Evolutionary conservation across 139 green algal genomes (phyloP).

Genomic region (Asterochloris erici): DNA sequence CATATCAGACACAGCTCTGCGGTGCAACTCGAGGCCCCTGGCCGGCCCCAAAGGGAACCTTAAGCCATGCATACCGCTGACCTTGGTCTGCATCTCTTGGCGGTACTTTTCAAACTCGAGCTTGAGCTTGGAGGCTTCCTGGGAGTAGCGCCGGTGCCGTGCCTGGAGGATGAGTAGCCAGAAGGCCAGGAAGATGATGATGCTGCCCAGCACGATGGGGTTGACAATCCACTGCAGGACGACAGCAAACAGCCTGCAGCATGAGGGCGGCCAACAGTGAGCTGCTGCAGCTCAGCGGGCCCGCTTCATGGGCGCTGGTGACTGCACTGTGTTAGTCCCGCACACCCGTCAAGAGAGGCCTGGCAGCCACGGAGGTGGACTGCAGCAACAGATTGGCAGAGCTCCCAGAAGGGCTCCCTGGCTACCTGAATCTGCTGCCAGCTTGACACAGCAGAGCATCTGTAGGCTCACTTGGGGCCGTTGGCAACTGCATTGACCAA

Average conservation of each 20-base stretch:
- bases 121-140: conserved; percentile 10
- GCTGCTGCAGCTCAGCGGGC: background rate
- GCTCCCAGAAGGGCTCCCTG: too few species aligned
- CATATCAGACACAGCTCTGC: too few species aligned
- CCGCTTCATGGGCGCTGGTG: too few species aligned
- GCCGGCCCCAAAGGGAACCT: too few species aligned
- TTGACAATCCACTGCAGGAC: conserved; percentile 33
- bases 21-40: too few species aligned
- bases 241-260: conserved; percentile 22
- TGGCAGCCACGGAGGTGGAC: too few species aligned
- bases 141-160: conserved; percentile 4
- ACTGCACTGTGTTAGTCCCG: too few species aligned
- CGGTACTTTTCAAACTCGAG: conserved; percentile 28
- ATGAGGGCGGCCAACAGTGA: background rate
- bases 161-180: conserved; percentile 20
- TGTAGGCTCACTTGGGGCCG: background rate
- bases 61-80: background rate
- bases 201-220: conserved; percentile 34
- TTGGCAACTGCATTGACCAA: conserved; percentile 4
- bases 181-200: conserved; percentile 29
- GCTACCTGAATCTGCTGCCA: too few species aligned
- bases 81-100: conserved; percentile 25
- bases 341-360: too few species aligned
- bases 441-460: too few species aligned
- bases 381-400: too few species aligned